phyloP scores from a whole-genome alignment of 139 green algal species.

The Parachlorella kessleri region DNA sequence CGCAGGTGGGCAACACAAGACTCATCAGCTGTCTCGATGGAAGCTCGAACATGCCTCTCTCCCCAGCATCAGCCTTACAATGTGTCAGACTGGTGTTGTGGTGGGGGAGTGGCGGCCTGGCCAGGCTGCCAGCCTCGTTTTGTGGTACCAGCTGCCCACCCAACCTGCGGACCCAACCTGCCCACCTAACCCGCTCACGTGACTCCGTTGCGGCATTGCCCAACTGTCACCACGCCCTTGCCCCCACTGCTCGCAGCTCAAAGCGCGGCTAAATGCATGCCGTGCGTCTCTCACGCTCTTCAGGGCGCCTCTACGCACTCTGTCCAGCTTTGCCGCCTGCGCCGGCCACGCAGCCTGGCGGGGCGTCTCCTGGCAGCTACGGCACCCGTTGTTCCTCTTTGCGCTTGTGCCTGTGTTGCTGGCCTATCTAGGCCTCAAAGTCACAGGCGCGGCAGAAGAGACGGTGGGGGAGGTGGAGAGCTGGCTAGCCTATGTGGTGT shows the following conservation, averaged over 20 bases:
- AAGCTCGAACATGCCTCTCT: no score
- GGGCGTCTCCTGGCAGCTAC: constrained; percentile 53
- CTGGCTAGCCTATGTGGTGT: constrained; percentile 68
- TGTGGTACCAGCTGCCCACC: no score
- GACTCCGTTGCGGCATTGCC: no score
- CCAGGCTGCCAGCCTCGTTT: no score
- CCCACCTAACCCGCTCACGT: no score
- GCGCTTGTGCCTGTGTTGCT: constrained; percentile 61
- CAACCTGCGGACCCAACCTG: no score
- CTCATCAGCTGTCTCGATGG: no score
- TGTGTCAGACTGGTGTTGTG: no score
- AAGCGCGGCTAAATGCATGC: constrained; percentile 7
- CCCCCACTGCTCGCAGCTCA: constrained; percentile 17
- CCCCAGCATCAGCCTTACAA: no score
- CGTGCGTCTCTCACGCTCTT: constrained; percentile 56
- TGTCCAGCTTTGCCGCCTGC: constrained; percentile 57
- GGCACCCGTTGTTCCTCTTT: constrained; percentile 70
- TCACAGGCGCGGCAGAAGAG: constrained; percentile 9
- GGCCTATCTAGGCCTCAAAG: constrained; percentile 51
- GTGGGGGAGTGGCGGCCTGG: no score
- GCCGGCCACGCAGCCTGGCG: constrained; percentile 9
- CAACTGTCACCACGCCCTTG: no score
- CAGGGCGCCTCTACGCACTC: constrained; percentile 52
- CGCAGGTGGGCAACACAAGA: no score
- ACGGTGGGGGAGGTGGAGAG: constrained; percentile 44